Evolutionary conservation across 139 green algal species (phyloP), one percentile per base, ranked within the genome.

Genomic region (Edaphochlamys debaryana): DNA sequence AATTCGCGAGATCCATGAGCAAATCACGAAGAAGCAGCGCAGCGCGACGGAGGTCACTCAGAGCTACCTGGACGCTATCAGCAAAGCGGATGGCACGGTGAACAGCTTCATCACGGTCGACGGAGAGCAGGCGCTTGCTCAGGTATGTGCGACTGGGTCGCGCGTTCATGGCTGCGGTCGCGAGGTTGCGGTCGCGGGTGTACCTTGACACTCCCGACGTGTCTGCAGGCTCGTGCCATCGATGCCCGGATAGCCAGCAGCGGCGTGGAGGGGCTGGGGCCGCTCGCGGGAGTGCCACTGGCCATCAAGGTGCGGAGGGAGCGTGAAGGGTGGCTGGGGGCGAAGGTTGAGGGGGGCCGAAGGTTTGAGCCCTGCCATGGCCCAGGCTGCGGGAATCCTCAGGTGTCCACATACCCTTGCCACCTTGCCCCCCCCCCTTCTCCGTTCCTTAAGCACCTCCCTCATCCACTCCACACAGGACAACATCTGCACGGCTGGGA

Each of bases 401-500:
- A 54, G 45, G 11, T 54, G 45, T 54, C 11, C 45, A 9, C 11
- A 13, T 54, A 9, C 45, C 45, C 11, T 54, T 54, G 45, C 45
- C 45, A 9, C 45, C 13, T 54, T 54, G 45, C 45, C 45, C 45
- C 45, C 13, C 45, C 45, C 45, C 45, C 45, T 54, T 9, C 9
- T 54, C 11, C 45, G 13, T 13, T 13, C 45, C 45, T 54, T 13
- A n/a, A n/a, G n/a, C 45, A 9, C 45, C 45, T 54, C 11, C 45
- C 45, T 9, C 45, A 54, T 13, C 45, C 45, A 13, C 13, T 13
- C 45, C 11, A 9, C 45, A 9, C 93, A 97, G 94, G 98, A 99
- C 87, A 99, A 98, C 89, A 87, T 99, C 37, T 98, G 94, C 89
- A 98, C 95, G 20, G 29, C 69, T 11, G 95, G 93, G 54, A 62